These are phyloP conservation scores for Thalassiosira pacifica DNA, from an alignment of 352 stramenopile genomes.

Conservation along the genomic window DNA sequence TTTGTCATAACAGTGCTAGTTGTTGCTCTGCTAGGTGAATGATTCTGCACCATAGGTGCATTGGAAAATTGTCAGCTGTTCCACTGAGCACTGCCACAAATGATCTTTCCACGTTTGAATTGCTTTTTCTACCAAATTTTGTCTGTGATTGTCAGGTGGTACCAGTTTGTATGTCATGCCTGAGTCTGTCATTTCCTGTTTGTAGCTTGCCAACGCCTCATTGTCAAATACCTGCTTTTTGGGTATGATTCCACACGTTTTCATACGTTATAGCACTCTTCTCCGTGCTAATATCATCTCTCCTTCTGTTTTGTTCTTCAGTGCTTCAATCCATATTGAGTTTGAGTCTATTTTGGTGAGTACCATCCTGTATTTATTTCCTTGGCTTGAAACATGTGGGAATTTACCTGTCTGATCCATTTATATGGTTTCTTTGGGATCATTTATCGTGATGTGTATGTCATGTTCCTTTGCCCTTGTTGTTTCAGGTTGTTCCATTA, in stretches of 20 bases:
- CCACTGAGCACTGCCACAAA: constrained; percentile 16
- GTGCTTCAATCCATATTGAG: too few relatives aligned
- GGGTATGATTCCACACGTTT: constrained; percentile 3
- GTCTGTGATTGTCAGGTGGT: too few relatives aligned
- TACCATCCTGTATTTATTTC: not conserved
- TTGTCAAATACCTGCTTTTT: constrained; percentile 69
- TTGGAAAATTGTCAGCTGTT: constrained; percentile 53
- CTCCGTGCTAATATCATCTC: constrained; percentile 1
- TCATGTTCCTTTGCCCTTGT: not conserved
- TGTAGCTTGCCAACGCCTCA: too few relatives aligned
- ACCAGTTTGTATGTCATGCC: too few relatives aligned
- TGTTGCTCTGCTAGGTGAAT: constrained; percentile 49
- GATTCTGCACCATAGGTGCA: constrained; percentile 54
- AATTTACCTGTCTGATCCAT: not conserved
- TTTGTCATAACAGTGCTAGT: constrained; percentile 51
- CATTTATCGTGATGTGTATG: not conserved
- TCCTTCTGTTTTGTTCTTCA: too few relatives aligned
- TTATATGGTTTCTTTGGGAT: not conserved
- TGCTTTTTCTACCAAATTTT: too few relatives aligned
- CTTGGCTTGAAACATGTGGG: not conserved
- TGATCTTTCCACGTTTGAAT: too few relatives aligned
- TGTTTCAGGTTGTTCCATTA: not conserved
- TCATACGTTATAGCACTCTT: not conserved
- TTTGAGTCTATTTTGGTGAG: not conserved
- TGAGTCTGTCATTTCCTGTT: too few relatives aligned